Conservation (phyloP, 78 protist genomes). For the Tieghemostelium lacteum region DNA sequence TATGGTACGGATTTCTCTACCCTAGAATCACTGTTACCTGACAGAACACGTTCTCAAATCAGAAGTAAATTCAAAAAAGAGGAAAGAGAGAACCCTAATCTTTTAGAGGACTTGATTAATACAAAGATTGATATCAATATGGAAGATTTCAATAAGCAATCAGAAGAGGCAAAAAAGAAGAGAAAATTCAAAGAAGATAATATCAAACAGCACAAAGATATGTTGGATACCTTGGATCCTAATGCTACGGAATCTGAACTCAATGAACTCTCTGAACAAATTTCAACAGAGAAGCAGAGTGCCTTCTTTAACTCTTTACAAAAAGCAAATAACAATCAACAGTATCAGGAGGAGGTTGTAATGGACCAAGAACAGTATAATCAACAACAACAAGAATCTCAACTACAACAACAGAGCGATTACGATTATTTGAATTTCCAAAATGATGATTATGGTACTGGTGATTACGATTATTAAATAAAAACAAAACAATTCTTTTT, state of each 20-base stretch:
- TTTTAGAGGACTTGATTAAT: constrained; percentile 12
- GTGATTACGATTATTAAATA: background rate
- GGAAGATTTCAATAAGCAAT: constrained; percentile 5
- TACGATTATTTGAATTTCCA: constrained; percentile 22
- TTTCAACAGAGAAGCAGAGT: background rate
- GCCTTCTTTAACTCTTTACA: background rate
- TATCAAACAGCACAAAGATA: constrained; percentile 1
- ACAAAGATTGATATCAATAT: background rate
- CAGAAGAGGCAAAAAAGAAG: background rate
- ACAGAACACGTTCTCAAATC: constrained; percentile 32
- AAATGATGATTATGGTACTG: constrained; percentile 37
- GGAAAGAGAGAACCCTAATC: constrained; percentile 32
- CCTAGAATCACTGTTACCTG: constrained; percentile 26
- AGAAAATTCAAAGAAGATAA: constrained; percentile 17
- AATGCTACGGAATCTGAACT: background rate
- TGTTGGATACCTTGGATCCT: background rate
- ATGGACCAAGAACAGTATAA: constrained; percentile 16
- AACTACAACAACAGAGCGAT: background rate
- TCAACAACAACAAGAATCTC: constrained; percentile 24
- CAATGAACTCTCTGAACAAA: background rate
- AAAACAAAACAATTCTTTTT: background rate
- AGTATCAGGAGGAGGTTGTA: constrained; percentile 37
- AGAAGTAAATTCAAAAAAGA: constrained; percentile 37
- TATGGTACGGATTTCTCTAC: constrained; percentile 61
- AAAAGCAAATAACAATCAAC: too few relatives aligned